Conservation (phyloP, 2,329 filamentous ascomycete genomes). For the Sordariomycetes sp. region DNA sequence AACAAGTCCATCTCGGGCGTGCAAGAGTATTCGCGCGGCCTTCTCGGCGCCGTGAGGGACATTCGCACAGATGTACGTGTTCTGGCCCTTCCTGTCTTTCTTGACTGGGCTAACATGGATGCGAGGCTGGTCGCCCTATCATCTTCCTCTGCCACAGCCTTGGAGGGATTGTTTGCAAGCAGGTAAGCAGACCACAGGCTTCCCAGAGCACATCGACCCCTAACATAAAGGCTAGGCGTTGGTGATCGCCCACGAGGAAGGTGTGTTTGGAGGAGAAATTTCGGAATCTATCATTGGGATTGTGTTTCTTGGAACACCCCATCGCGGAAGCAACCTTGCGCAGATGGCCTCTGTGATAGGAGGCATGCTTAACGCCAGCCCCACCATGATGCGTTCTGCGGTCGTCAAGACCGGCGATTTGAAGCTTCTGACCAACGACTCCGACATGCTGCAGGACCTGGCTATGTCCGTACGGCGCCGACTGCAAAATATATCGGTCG, state of each 20-base stretch:
- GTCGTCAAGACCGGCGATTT: slow-evolving; percentile 14
- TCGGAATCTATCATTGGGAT: slow-evolving; percentile 11
- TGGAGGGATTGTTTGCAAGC: slow-evolving; percentile 17
- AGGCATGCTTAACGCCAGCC: slow-evolving; percentile 10
- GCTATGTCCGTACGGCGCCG: slow-evolving; percentile 8
- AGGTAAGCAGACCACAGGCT: slow-evolving; percentile 8
- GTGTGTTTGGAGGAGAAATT: slow-evolving; percentile 6
- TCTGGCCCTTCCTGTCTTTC: slow-evolving; percentile 7
- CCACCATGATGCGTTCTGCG: slow-evolving; percentile 1
- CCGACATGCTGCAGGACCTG: slow-evolving; percentile 10
- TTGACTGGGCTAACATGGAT: slow-evolving; percentile 7
- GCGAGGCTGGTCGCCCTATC: slow-evolving; percentile 9
- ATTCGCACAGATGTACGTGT: slow-evolving; percentile 6
- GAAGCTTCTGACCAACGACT: slow-evolving; percentile 8
- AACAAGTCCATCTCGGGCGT: slow-evolving; percentile 6
- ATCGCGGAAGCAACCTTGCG: slow-evolving; percentile 16
- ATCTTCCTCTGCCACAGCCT: slow-evolving; percentile 18
- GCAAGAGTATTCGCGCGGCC: slow-evolving; percentile 9
- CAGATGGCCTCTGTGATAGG: slow-evolving; percentile 11
- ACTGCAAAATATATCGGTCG: slow-evolving; percentile 9
- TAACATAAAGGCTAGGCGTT: slow-evolving; percentile 10
- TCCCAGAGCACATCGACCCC: neutral
- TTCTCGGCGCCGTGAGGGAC: slow-evolving; percentile 8
- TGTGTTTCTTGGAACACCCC: slow-evolving; percentile 19
- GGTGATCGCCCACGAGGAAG: slow-evolving; percentile 11